Evolutionary conservation across 75 land plant species (phyloP).

Genomic region (Adiantum capillusveneris): DNA sequence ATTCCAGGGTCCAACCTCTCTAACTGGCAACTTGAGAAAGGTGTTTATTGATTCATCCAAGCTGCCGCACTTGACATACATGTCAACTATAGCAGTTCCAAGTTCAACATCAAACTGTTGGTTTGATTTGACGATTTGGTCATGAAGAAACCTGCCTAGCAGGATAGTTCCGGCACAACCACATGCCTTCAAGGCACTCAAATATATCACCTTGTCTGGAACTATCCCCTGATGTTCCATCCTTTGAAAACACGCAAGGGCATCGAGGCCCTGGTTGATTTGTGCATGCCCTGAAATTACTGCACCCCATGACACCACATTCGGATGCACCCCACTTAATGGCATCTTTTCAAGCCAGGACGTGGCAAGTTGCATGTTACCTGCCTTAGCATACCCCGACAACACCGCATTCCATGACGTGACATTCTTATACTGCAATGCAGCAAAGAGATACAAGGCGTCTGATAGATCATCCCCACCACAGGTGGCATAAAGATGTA

Average conservation of each 20-base stretch:
- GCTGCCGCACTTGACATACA: too few species aligned
- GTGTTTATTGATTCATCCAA: too few species aligned
- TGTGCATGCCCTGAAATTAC: slow-evolving; percentile 25
- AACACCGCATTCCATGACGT: background rate
- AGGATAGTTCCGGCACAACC: too few species aligned
- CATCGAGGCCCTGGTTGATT: slow-evolving; percentile 7
- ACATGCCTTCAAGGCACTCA: slow-evolving; percentile 56
- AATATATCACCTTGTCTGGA: slow-evolving; percentile 32
- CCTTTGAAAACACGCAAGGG: slow-evolving; percentile 9
- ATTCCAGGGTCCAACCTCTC: too few species aligned
- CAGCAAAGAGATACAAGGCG: background rate
- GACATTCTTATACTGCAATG: background rate
- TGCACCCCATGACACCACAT: slow-evolving; percentile 6
- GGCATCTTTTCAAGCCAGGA: background rate
- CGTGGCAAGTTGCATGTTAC: background rate
- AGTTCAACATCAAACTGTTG: too few species aligned
- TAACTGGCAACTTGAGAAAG: too few species aligned
- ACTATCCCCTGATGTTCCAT: slow-evolving; percentile 17
- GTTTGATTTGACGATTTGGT: too few species aligned
- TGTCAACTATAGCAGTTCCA: too few species aligned
- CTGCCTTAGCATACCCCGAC: background rate
- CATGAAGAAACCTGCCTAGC: too few species aligned
- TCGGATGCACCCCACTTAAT: background rate
- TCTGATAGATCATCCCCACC: background rate
- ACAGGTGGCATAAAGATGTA: background rate